phyloP scores from a whole-genome alignment of 768 basidiomycete species.

The Lyophyllum decastes region DNA sequence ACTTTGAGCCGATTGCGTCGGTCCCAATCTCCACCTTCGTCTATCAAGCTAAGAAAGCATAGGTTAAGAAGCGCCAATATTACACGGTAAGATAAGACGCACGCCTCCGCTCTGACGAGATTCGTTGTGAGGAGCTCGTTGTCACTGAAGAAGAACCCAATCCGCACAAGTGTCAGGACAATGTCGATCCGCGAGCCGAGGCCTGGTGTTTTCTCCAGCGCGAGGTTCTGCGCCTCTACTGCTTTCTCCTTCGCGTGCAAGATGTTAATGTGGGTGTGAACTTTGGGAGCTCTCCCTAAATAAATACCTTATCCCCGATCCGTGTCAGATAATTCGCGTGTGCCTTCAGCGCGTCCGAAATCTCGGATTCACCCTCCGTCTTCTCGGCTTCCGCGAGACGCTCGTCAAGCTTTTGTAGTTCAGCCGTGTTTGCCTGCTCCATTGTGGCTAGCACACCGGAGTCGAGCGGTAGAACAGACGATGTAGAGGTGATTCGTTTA shows the following conservation, averaged over 20 bases:
- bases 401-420: conserved; percentile 75
- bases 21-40: conserved; percentile 98
- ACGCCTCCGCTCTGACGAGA: conserved; percentile 83
- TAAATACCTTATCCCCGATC: conserved; percentile 78
- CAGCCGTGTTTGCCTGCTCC: conserved; percentile 69
- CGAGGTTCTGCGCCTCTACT: conserved; percentile 77
- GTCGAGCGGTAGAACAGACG: conserved; percentile 50
- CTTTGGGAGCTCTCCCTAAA: not conserved
- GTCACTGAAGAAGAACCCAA: conserved; percentile 90
- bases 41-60: conserved; percentile 65
- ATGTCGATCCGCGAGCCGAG: conserved; percentile 94
- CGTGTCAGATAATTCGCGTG: conserved; percentile 83
- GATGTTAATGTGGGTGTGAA: not conserved
- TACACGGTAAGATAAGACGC: conserved; percentile 26
- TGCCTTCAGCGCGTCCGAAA: conserved; percentile 83
- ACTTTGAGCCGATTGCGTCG: conserved; percentile 95
- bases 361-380: conserved; percentile 92
- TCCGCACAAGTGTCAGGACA: conserved; percentile 81
- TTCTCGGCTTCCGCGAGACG: conserved; percentile 84
- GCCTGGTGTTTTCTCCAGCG: conserved; percentile 90
- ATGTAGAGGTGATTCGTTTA: conserved; percentile 52
- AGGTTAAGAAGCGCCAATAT: not conserved
- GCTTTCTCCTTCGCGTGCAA: conserved; percentile 64
- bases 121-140: conserved; percentile 68
- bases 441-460: conserved; percentile 54